Percentiles rank a stretch among this genome's conserved stretches.
Conservation (phyloP, 1,284 basidiomycete genomes). For the Exsudoporus floridanus region DNA sequence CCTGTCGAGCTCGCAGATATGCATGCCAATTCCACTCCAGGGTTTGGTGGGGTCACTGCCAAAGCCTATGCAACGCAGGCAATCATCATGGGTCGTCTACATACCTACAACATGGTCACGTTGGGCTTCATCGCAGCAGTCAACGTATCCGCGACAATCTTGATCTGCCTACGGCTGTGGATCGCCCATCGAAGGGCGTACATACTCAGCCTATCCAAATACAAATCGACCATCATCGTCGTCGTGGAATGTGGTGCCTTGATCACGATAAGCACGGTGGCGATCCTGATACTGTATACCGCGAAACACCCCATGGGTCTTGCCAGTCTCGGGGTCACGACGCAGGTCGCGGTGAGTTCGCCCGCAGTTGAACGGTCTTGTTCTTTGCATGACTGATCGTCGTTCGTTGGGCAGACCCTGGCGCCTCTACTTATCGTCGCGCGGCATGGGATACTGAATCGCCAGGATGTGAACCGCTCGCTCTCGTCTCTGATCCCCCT, state of each 20-base stretch:
- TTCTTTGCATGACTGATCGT: background rate
- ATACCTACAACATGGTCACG: slow-evolving; percentile 10
- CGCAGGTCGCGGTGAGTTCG: slow-evolving; percentile 21
- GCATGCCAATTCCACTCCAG: background rate
- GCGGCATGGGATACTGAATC: slow-evolving; percentile 17
- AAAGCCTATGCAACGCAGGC: slow-evolving; percentile 4
- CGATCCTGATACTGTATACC: slow-evolving; percentile 17
- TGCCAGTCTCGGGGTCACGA: slow-evolving; percentile 21
- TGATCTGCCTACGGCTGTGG: slow-evolving; percentile 25
- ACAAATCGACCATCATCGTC: slow-evolving; percentile 17
- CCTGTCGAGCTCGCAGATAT: background rate
- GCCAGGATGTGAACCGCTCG: background rate
- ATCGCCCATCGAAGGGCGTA: background rate
- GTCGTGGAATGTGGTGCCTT: slow-evolving; percentile 27
- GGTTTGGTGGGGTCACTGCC: slow-evolving; percentile 8
- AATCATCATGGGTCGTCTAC: background rate
- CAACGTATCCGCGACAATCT: slow-evolving; percentile 17
- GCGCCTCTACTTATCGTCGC: slow-evolving; percentile 26
- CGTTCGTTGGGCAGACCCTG: slow-evolving; percentile 17
- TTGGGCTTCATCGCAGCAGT: slow-evolving; percentile 20
- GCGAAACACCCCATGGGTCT: slow-evolving; percentile 4
- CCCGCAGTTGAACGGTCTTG: background rate
- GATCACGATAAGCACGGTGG: slow-evolving; percentile 16
- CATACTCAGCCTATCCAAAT: slow-evolving; percentile 7
- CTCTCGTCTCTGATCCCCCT: slow-evolving; percentile 12